Base-by-base conservation (phyloP, 805 yeast genomes). In the Komagataella ulmi region DNA sequence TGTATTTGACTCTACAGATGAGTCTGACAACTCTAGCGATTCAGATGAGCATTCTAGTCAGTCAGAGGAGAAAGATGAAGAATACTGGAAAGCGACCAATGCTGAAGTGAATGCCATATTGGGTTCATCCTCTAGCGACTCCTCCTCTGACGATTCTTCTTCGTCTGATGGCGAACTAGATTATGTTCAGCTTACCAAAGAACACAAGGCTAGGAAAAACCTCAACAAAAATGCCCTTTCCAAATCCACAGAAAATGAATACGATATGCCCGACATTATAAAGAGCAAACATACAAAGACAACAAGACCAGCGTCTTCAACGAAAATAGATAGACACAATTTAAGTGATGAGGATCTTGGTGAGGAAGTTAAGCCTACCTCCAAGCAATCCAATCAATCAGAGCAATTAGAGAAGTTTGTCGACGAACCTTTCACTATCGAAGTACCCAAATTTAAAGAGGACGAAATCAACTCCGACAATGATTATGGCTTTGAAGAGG, bases 101-200 rank as follows among this genome's bases (percentile, higher is more conserved):
- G 55, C 53, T 17, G 59, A 60, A 46, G 54, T 58, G 54, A 55
- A 59, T 48, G 58, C 59, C 5, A 59, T 59, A 46, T 57, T 62
- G 53, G 62, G 63, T 3, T 49, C 53, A 2, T 49, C 53, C 5
- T 70, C 71, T 44, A 72, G 65, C 30, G 66, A 64, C 24, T 63
- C 58, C 2, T 61, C 62, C 24, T 69, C 64, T 10, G 64, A 61
- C 17, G 67, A 67, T 10, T 63, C 62, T 17, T 76, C 81, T 8
- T 78, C 83, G 0, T 83, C 79, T 57, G 88, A 81, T 57, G 81
- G 80, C 44, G 81, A 79, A 57, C 80, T 84, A 2, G 91, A 85
- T 65, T 83, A 82, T 62, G 86, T 85, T 14, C 78, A 77, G 61
- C 65, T 85, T 54, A 85, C 86, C 43, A 85, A 83, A 7, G 84